phyloP scores from a whole-genome alignment of 352 stramenopile species.

The Pythium dissimile region DNA sequence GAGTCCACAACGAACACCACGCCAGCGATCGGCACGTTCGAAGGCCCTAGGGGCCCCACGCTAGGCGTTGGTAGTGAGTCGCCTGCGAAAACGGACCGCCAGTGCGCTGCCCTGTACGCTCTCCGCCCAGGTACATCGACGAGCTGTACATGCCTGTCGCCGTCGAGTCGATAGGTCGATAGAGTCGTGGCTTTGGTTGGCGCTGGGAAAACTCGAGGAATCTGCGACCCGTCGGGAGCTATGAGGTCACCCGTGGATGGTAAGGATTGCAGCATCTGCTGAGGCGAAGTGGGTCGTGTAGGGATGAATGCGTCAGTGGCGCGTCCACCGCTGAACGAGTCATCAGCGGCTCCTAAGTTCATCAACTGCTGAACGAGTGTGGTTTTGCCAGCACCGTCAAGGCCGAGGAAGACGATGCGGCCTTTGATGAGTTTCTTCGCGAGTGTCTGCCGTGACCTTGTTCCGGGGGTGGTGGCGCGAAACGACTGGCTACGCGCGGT shows the following conservation, averaged over 20 bases:
- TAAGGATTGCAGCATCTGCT: not conserved
- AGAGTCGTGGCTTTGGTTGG: slow-evolving; percentile 3
- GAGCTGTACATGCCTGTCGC: slow-evolving; percentile 42
- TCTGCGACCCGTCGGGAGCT: not conserved
- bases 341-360: slow-evolving; percentile 21
- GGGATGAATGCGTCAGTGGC: not conserved
- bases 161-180: slow-evolving; percentile 32
- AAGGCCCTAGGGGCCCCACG: not conserved
- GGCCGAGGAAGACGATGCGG: slow-evolving; percentile 42
- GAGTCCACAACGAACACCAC: slow-evolving; percentile 54
- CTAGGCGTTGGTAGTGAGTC: not conserved
- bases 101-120: slow-evolving; percentile 16
- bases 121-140: slow-evolving; percentile 42
- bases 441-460: slow-evolving; percentile 21
- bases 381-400: slow-evolving; percentile 59
- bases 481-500: not conserved
- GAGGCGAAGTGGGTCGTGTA: not conserved
- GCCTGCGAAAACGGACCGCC: not conserved
- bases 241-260: slow-evolving; percentile 5
- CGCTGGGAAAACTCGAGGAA: slow-evolving; percentile 2
- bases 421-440: slow-evolving; percentile 40
- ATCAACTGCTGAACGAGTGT: slow-evolving; percentile 47
- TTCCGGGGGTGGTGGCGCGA: not conserved
- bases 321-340: not conserved
- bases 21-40: slow-evolving; percentile 32